These are phyloP conservation scores for Lactarius indigo DNA, from an alignment of 768 basidiomycete species.

Conservation along the genomic window DNA sequence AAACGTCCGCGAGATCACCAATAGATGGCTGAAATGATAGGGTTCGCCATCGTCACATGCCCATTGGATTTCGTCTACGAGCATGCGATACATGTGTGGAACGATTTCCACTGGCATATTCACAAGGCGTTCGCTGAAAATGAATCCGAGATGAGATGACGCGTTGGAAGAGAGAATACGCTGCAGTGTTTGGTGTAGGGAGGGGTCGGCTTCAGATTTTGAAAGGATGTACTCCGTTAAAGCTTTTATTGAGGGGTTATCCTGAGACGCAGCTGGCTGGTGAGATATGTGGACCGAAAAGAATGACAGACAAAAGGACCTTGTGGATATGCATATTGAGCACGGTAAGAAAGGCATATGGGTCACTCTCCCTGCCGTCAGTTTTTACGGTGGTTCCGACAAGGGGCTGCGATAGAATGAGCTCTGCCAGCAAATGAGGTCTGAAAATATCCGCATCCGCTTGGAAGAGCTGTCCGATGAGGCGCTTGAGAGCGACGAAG, in stretches of 20 bases:
- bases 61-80: slow-evolving; percentile 75
- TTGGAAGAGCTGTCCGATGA: slow-evolving; percentile 66
- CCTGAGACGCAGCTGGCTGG: slow-evolving; percentile 40
- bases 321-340: slow-evolving; percentile 72
- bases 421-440: slow-evolving; percentile 71
- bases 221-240: slow-evolving; percentile 66
- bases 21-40: slow-evolving; percentile 67
- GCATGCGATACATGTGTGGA: slow-evolving; percentile 89
- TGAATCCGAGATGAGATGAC: slow-evolving; percentile 66
- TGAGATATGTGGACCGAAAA: slow-evolving; percentile 3
- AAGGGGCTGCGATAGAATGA: slow-evolving; percentile 68
- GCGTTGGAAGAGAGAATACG: slow-evolving; percentile 43
- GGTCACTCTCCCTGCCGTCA: slow-evolving; percentile 86
- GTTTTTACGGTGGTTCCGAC: slow-evolving; percentile 92
- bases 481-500: slow-evolving; percentile 80
- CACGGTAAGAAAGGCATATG: slow-evolving; percentile 83
- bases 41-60: slow-evolving; percentile 65
- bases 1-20: slow-evolving; percentile 79
- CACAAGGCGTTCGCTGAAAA: slow-evolving; percentile 84
- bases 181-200: slow-evolving; percentile 53
- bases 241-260: slow-evolving; percentile 65
- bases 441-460: slow-evolving; percentile 70
- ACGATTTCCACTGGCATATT: slow-evolving; percentile 96
- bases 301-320: slow-evolving; percentile 34
- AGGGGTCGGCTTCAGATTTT: slow-evolving; percentile 48